Evolutionary conservation across 345 rosid genomes (phyloP).

Genomic region (Aquilaria yunnanensis): DNA sequence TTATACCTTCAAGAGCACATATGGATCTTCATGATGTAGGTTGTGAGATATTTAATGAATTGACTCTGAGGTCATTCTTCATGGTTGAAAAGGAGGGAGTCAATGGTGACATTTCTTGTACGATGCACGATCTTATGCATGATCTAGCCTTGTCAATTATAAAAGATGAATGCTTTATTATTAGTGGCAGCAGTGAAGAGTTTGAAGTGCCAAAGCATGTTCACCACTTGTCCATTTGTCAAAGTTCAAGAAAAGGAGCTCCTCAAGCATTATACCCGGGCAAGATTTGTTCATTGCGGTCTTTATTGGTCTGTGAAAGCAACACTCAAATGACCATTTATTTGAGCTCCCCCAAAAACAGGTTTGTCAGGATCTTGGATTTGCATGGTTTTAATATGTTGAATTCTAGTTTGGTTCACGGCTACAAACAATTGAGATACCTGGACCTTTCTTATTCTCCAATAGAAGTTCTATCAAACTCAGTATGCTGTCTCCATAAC

Average conservation of each 20-base stretch:
- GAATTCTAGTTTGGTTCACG: neutral
- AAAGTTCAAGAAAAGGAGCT: neutral
- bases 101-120: neutral
- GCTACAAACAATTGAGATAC: constrained; percentile 1
- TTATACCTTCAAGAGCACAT: neutral
- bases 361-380: neutral
- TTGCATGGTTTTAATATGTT: accelerated
- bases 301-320: neutral
- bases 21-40: constrained; percentile 8
- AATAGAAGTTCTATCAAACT: neutral
- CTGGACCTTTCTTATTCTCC: neutral
- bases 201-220: neutral
- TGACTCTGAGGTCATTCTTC: constrained; percentile 15
- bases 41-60: constrained; percentile 11
- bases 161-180: constrained; percentile 1
- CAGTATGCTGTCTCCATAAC: neutral
- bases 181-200: neutral
- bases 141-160: constrained; percentile 16
- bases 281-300: neutral
- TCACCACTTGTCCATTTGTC: neutral
- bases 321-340: no score
- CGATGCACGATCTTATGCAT: constrained; percentile 23
- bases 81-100: neutral
- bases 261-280: neutral
- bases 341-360: neutral